Base-by-base conservation (phyloP, 2,329 filamentous ascomycete species). In the Aspergillus ibericus region DNA sequence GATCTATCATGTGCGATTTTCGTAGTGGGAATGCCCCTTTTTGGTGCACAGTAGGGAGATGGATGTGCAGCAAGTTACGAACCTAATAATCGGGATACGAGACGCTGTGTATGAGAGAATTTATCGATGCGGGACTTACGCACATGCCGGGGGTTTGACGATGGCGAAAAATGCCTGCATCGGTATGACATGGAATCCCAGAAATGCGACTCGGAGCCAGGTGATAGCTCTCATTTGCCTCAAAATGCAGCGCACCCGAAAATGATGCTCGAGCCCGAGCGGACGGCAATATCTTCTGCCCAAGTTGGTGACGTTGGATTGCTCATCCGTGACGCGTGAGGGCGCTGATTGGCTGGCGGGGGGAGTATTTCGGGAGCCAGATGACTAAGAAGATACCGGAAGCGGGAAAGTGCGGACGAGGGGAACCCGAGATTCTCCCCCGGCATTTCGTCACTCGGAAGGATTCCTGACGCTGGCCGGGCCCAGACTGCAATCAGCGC, bases 271-370 rank as follows among this genome's bases (percentile, higher is more conserved):
- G 20, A 46, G 49, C 53, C 59, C 60, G 52, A 66, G 66, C 63
- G 62, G 52, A 63, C 70, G 71, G 70, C 66, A 72, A 72, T 74
- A 67, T 61, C 62, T 72, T 72, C 68, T 67, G 66, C 67, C 70
- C 66, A 64, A 32, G 54, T 63, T 52, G 66, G 63, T 65, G 62
- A 65, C 63, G 63, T 65, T 54, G 36, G 57, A 63, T 62, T 61
- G 59, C 40, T 55, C 64, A 63, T 60, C 48, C n/a, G 20, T 13
- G 53, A 62, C 61, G 54, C 60, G 6, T 46, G 32, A 1, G 36
- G 8, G 1, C 20, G 44, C 35, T 72, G 63, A 73, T 73, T 73
- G 71, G 71, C 27, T 51, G 29, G 1, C 16, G 25, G n/a, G 36
- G 59, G 61, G 56, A 44, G 61, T 49, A 56, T 55, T 61, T 61